Evolutionary conservation across 768 basidiomycete genomes (phyloP).

Genomic region (Dioszegia crocea): DNA sequence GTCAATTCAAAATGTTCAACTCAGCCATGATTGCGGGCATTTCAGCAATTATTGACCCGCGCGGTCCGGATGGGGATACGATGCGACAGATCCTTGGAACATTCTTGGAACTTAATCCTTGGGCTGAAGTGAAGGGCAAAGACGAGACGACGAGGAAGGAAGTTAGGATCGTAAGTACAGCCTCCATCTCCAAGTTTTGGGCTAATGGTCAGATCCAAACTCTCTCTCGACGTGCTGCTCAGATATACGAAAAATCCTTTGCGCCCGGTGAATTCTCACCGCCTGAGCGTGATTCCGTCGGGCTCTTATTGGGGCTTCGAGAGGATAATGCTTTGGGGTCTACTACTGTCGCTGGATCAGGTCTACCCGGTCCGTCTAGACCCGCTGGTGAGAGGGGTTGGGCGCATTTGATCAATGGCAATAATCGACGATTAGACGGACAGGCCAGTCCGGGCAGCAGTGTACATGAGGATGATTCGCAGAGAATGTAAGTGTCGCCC

Average conservation of each 20-base stretch:
- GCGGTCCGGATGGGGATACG: conserved; percentile 43
- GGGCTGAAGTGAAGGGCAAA: conserved; percentile 30
- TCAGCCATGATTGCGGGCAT: conserved; percentile 50
- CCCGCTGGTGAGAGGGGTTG: background rate
- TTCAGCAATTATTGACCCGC: conserved; percentile 47
- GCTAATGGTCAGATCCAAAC: conserved; percentile 41
- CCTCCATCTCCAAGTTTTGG: background rate
- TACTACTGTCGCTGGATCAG: background rate
- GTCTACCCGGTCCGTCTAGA: background rate
- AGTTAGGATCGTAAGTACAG: conserved; percentile 44
- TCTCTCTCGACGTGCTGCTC: conserved; percentile 39
- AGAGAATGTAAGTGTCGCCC: conserved; percentile 33
- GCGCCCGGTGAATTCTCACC: conserved; percentile 26
- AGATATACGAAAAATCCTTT: conserved; percentile 41
- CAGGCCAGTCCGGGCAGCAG: conserved; percentile 7
- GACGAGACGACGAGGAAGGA: conserved; percentile 48
- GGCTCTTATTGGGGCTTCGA: conserved; percentile 38
- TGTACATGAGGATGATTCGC: conserved; percentile 48
- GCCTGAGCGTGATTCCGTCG: conserved; percentile 39
- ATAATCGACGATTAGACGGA: background rate
- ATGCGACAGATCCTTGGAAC: conserved; percentile 47
- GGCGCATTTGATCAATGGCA: conserved; percentile 1
- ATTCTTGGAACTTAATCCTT: conserved; percentile 46
- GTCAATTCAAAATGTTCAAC: conserved; percentile 48
- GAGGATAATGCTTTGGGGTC: conserved; percentile 17